Base-by-base conservation (phyloP, 1,284 basidiomycete genomes). In the Ustilago nuda region DNA sequence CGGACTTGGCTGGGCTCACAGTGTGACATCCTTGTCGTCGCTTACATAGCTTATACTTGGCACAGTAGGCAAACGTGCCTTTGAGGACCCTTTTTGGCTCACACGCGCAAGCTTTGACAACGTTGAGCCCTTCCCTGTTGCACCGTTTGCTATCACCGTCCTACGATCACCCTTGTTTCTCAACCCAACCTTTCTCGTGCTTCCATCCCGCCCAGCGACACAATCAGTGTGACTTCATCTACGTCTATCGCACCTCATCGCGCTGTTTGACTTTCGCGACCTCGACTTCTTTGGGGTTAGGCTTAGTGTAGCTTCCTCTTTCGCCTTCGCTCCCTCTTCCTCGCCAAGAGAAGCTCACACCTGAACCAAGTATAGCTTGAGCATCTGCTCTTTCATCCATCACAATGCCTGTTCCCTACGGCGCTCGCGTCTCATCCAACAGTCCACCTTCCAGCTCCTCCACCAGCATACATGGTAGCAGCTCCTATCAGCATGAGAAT, bases 391-490 rank as follows among this genome's bases (percentile, higher is more conserved):
- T 23, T 12, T 19, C 1, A 12, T 15, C 35, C 32, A 19, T 39
- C 57, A 57, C 48, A n/a, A 72, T 72, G 70, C 35, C 64, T 11
- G 50, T 37, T 36, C 65, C 61, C 13, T 72, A 72, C 57, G 36
- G 62, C 50, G 54, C 57, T 23, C 64, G 63, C 60, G 37, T 61
- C 35, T 64, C 64, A 8, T 67, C 70, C 36, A 46, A 58, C 33
- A 72, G 70, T 50, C 70, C 70, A 19, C 64, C 65, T 1, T 72
- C 70, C 27, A 72, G 70, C 52, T 57, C 65, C 1, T 67, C 64
- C 33, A 72, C 70, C 50, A 72, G 70, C 65, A 57, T 72, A 33
- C 64, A 56, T 19, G 70, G 43, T 33, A 35, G 51, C 35, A 46
- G 37, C 13, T 72, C 70, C 4, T 52, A 43, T 12, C 64, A 66